Base-by-base conservation (phyloP, 495 filamentous ascomycete genomes). In the Neurospora terricola region DNA sequence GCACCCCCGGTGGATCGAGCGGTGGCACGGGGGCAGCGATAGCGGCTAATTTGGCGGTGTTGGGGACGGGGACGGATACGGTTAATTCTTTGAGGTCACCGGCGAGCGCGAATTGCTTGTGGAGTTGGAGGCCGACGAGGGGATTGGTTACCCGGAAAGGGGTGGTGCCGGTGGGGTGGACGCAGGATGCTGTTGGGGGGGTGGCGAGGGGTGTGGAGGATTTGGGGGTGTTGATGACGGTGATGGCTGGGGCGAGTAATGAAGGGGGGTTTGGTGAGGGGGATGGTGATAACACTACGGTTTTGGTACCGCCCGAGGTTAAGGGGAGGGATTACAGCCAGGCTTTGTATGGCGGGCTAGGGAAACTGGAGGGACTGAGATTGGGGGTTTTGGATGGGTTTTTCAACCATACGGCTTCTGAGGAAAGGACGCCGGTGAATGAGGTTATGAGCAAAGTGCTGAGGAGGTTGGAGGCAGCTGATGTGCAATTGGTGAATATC, bases 1-100 rank as follows among this genome's bases (percentile, higher is more conserved):
- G 90, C 14, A 91, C 89, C 0, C 88, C 90, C 0, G 90, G 90
- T 14, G 90, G 90, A 0, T 90, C 87, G 23, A n/a, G n/a, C n/a
- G 89, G 89, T 10, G 90, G 90, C 0, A 88, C 88, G 4, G 89
- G 86, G 0, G 90, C 87, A 0, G 88, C 87, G 2, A 78, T 92
- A 21, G 88, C 88, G n/a, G 81, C 88, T 2, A 87, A 84, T 68
- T 83, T 91, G 62, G 86, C 85, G 0, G 78, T 91, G 0, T 79
- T 87, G 10, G 89, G 87, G 0, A 87, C 86, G 34, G 90, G 90
- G 0, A 88, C 88, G 4, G 90, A 92, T 73, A 91, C 90, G 3
- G 84, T 90, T 30, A 91, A 91, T 72, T 88, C 86, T 4, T 76
- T 91, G 2, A 79, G 90, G 2, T 90, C 85, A 59, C 90, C 89